phyloP scores from a whole-genome alignment of 306 rosid species.

The Castanea sativa region DNA sequence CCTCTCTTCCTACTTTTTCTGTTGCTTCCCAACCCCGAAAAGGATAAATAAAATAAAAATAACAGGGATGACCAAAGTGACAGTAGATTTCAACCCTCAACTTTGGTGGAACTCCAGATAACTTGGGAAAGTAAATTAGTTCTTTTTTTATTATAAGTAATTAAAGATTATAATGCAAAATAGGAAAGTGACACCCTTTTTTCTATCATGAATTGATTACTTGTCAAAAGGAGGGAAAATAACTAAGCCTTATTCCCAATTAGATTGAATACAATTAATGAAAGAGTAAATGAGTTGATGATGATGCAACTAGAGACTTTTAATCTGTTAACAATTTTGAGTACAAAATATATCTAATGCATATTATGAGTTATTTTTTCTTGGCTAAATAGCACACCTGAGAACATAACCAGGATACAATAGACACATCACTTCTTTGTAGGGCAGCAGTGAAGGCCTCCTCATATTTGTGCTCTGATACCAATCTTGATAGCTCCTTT shows the following conservation, averaged over 20 bases:
- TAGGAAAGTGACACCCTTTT: too few species aligned
- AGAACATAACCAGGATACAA: slow-evolving; percentile 94
- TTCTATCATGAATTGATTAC: too few species aligned
- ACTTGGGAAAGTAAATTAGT: too few species aligned
- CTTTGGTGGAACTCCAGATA: too few species aligned
- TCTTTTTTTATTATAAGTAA: background rate
- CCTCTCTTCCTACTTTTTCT: too few species aligned
- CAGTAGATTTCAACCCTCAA: too few species aligned
- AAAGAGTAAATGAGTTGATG: background rate
- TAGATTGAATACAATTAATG: background rate
- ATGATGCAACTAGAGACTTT: background rate
- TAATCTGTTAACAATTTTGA: background rate
- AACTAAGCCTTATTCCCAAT: background rate
- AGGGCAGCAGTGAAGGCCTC: slow-evolving; percentile 88
- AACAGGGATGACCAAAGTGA: too few species aligned
- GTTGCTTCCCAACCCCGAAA: background rate
- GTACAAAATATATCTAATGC: background rate
- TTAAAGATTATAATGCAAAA: background rate
- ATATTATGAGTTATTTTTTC: background rate
- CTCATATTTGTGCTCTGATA: slow-evolving; percentile 78
- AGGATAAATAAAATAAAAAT: background rate
- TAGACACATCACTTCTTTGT: slow-evolving; percentile 85
- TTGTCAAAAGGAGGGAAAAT: too few species aligned
- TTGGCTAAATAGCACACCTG: slow-evolving; percentile 52
- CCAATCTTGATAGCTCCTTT: slow-evolving; percentile 75